Evolutionary conservation across 2,329 filamentous ascomycete genomes (phyloP).

Genomic region (Boeremia lycopersici): DNA sequence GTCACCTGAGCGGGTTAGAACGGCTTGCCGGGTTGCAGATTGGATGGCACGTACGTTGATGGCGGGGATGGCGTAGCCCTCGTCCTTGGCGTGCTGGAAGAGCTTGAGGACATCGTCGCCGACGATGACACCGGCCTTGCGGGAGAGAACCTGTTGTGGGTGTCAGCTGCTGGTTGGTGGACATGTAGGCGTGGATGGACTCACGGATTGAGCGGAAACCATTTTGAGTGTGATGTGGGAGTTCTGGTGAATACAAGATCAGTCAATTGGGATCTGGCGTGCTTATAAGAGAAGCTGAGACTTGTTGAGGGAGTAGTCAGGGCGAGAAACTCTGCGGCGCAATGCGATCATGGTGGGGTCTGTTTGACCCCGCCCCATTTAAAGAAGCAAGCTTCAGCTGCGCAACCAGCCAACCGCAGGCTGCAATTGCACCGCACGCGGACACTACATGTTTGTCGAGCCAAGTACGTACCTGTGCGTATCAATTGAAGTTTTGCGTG

Average conservation of each 20-base stretch:
- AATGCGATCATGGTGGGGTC: constrained; percentile 17
- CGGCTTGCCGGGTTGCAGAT: not conserved
- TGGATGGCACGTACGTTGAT: constrained; percentile 34
- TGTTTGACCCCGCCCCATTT: constrained; percentile 2
- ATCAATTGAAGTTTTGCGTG: constrained; percentile 10
- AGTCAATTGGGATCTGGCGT: constrained; percentile 14
- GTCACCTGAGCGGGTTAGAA: constrained; percentile 67
- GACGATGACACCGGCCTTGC: constrained; percentile 55
- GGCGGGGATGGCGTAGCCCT: constrained; percentile 55
- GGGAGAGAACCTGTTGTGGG: constrained; percentile 13
- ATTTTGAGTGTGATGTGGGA: constrained; percentile 23
- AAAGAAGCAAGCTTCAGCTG: constrained; percentile 17
- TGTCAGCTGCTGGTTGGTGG: constrained; percentile 19
- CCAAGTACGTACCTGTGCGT: constrained; percentile 13
- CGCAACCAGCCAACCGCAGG: constrained; percentile 5
- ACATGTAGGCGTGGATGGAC: constrained; percentile 33
- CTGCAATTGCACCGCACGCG: constrained; percentile 2
- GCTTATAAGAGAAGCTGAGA: constrained; percentile 11
- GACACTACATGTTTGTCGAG: constrained; percentile 8
- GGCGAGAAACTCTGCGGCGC: constrained; percentile 19
- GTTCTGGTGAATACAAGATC: constrained; percentile 11
- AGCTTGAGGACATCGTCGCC: constrained; percentile 70
- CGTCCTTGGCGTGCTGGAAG: constrained; percentile 88
- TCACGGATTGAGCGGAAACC: constrained; percentile 46
- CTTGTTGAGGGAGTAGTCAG: constrained; percentile 24